Percentiles rank a stretch among this genome's conserved stretches.
Evolutionary conservation across 208 protist species (phyloP).

Genomic region (Porcisia hertigi): DNA sequence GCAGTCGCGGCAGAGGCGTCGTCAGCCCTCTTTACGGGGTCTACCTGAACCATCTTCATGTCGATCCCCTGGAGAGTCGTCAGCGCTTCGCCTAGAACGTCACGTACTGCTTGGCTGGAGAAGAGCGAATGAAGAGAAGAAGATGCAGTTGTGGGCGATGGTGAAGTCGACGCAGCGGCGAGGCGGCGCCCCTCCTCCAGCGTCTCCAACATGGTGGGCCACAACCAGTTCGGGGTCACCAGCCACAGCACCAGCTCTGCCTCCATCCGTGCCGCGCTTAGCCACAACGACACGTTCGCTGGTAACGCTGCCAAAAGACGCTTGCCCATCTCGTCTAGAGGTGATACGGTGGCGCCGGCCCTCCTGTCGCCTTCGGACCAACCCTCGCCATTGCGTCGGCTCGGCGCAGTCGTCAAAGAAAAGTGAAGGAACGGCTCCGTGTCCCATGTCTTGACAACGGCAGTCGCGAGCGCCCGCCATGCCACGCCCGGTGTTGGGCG

Average conservation of each 20-base stretch:
- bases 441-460: conserved; percentile 3
- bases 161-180: not conserved
- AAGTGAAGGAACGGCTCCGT: conserved; percentile 6
- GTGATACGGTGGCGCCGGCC: not conserved
- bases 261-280: conserved; percentile 15
- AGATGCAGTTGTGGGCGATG: not conserved
- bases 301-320: conserved; percentile 13
- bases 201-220: conserved; percentile 21
- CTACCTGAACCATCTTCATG: not conserved
- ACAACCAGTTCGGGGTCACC: conserved; percentile 29
- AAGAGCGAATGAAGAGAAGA: not conserved
- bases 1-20: not conserved
- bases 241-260: conserved; percentile 27
- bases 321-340: conserved; percentile 6
- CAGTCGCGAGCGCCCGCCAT: conserved; percentile 8
- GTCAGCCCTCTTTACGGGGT: not conserved
- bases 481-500: conserved; percentile 23
- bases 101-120: not conserved
- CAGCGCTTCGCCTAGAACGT: not conserved
- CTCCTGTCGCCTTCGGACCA: not conserved
- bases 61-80: not conserved
- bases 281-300: conserved; percentile 11
- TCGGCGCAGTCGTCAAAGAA: not conserved
- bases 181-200: conserved; percentile 1
- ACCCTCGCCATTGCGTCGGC: not conserved